Evolutionary conservation across 2,329 filamentous ascomycete genomes (phyloP), one percentile per base, ranked within the genome.

Genomic region (Cephalotrichum gorgonifer): DNA sequence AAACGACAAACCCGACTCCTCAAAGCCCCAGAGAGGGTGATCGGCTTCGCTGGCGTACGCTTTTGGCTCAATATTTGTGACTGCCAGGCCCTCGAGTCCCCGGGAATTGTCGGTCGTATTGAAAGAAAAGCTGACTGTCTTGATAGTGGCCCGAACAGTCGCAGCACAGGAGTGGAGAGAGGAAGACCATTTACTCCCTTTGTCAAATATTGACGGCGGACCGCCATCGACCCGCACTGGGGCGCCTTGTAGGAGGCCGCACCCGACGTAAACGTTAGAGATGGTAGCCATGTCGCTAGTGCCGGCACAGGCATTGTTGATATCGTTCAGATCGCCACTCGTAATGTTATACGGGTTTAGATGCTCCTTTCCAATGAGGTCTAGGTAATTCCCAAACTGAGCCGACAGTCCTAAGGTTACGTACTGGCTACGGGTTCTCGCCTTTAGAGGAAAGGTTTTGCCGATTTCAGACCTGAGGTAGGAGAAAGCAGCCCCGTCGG

Each of bases 141-240:
- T 74, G 50, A 76, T 62, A 1, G 61, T 64, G 3, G 71, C 71
- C 45, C 66, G 66, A 3, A 66, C 53, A 0, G 67, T 57, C 0
- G 63, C 64, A 1, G 69, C 69, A 51, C 72, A 76, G 0, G 62
- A 59, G 51, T 73, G 72, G 1, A 75, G 50, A 0, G 68, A 63
- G 3, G 64, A 55, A 1, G 64, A 63, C 70, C 70, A 76, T 30
- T 58, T 53, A 15, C 66, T 66, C 6, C 63, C 63, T 6, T 63
- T 60, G 23, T 73, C 66, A 22, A 67, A 65, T 2, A 70, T 52
- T 2, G 68, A 53, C 3, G 60, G 56, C 4, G 57, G 54, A 1
- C 60, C 61, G 1, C 57, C 60, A 44, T 71, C 67, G 1, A 55
- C 50, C 9, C 66, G 62, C 15, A 55, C 56, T 0, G 71, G 62